Evolutionary conservation across 2,329 filamentous ascomycete genomes (phyloP).

Genomic region (Ophiocordyceps robertsii): DNA sequence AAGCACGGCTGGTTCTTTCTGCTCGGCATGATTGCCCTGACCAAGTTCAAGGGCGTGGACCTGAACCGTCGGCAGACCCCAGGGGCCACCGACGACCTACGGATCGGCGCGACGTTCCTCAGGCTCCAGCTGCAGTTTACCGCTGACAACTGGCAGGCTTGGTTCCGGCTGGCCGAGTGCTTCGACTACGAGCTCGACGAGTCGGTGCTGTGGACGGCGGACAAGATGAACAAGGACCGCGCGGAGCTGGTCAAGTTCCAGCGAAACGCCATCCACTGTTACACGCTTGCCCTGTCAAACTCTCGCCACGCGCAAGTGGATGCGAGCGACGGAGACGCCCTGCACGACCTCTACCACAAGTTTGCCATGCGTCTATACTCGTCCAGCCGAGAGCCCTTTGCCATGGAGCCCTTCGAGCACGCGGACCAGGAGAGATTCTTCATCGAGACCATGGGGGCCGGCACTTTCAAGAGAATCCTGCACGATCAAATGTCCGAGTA

Average conservation of each 20-base stretch:
- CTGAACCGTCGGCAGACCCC: conserved; percentile 63
- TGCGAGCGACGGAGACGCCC: conserved; percentile 33
- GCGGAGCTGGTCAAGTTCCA: conserved; percentile 63
- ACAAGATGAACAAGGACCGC: conserved; percentile 79
- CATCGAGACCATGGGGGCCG: conserved; percentile 34
- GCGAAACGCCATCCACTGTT: conserved; percentile 71
- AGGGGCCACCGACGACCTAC: conserved; percentile 70
- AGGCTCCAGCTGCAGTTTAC: conserved; percentile 73
- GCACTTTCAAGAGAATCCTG: conserved; percentile 37
- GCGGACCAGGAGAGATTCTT: conserved; percentile 43
- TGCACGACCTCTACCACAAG: conserved; percentile 46
- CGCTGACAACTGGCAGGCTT: conserved; percentile 73
- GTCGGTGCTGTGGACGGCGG: conserved; percentile 74
- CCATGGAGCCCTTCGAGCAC: conserved; percentile 47
- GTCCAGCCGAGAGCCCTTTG: conserved; percentile 47
- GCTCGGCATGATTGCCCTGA: conserved; percentile 75
- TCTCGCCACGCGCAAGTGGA: conserved; percentile 31
- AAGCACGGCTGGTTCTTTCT: conserved; percentile 86
- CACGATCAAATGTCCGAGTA: conserved; percentile 45
- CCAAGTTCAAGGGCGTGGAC: conserved; percentile 63
- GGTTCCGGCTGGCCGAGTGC: conserved; percentile 78
- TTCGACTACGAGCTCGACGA: conserved; percentile 84
- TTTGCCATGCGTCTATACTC: conserved; percentile 50
- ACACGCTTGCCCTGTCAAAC: conserved; percentile 46
- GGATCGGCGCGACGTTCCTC: conserved; percentile 68